Evolutionary conservation across 345 rosid genomes (phyloP).

Genomic region (Salix koriyanagi): DNA sequence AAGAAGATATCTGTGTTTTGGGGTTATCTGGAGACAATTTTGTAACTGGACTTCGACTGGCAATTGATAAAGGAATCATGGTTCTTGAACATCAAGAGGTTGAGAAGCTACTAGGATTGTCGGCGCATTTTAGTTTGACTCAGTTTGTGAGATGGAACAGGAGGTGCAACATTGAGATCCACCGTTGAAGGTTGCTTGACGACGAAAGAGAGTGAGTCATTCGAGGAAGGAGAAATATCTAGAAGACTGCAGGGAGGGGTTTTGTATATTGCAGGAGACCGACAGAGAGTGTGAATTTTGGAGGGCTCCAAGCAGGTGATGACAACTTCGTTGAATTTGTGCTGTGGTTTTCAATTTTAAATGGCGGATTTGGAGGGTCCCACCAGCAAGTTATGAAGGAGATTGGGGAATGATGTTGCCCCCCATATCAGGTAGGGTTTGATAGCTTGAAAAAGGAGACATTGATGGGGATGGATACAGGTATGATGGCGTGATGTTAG

Average conservation of each 20-base stretch:
- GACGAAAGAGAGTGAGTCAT: not conserved
- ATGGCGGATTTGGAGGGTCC: not conserved
- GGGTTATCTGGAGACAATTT: constrained; percentile 11
- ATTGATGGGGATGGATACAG: too few relatives aligned
- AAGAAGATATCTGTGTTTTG: not conserved
- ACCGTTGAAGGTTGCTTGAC: not conserved
- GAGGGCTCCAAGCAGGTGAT: not conserved
- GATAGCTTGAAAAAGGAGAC: not conserved
- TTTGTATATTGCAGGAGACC: not conserved
- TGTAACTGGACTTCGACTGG: constrained; percentile 5
- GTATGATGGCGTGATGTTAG: too few relatives aligned
- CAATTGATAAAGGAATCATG: constrained; percentile 10
- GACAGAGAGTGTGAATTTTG: too few relatives aligned
- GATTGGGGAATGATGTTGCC: not conserved
- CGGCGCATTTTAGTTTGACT: not conserved
- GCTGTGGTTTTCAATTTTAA: not conserved
- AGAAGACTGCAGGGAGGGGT: not conserved
- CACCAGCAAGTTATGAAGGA: not conserved
- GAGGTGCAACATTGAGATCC: not conserved
- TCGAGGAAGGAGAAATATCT: not conserved
- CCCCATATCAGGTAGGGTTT: too few relatives aligned
- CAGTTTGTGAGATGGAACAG: not conserved
- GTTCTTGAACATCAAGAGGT: not conserved
- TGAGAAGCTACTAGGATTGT: not conserved
- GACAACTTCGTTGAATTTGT: not conserved